phyloP scores from a whole-genome alignment of 2,329 filamentous ascomycete species.

The Fusarium sterilihyphosum region DNA sequence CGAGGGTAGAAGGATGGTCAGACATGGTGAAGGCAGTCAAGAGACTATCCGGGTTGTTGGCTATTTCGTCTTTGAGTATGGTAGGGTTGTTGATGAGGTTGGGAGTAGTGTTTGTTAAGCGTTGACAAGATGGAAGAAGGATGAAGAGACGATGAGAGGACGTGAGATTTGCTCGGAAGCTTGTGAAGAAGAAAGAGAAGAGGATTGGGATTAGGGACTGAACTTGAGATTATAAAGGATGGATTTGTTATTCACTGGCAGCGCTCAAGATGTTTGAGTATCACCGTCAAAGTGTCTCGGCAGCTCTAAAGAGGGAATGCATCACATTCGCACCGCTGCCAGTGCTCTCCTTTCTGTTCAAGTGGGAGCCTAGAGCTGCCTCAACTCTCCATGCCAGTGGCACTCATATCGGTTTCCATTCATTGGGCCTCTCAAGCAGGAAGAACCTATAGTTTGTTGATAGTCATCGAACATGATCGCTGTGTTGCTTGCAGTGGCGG shows the following conservation, averaged over 20 bases:
- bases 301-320: not conserved
- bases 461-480: not conserved
- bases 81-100: no score
- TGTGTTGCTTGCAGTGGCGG: not conserved
- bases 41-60: not conserved
- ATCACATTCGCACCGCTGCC: not conserved
- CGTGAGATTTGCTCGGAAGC: not conserved
- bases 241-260: not conserved
- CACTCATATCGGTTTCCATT: accelerated
- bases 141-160: not conserved
- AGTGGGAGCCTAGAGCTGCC: not conserved
- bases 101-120: not conserved
- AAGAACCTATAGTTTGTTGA: not conserved
- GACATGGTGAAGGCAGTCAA: not conserved
- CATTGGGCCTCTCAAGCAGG: accelerated
- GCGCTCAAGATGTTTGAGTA: not conserved
- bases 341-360: not conserved
- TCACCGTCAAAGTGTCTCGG: not conserved
- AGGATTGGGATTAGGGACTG: not conserved
- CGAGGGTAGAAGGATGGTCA: not conserved
- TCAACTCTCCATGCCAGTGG: not conserved
- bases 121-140: not conserved
- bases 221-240: not conserved
- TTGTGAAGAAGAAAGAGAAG: not conserved
- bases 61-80: not conserved